Conservation (phyloP, 1,284 basidiomycete genomes). For the Cutaneotrichosporon daszewskae region DNA sequence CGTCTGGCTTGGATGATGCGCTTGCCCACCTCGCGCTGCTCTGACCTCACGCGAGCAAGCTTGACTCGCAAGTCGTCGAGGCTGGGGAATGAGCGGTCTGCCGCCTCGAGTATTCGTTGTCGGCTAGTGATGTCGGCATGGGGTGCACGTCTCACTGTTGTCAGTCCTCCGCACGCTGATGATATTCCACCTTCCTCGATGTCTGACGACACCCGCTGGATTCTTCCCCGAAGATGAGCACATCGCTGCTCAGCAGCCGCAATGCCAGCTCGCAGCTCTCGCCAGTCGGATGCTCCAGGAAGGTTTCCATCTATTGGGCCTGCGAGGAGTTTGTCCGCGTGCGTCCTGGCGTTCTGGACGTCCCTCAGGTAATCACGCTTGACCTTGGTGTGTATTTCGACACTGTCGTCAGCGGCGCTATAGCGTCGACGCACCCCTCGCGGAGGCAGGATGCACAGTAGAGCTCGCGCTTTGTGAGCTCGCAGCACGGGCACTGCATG, state of each 20-base stretch:
- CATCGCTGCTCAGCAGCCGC: constrained; percentile 21
- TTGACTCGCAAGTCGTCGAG: constrained; percentile 10
- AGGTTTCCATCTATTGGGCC: constrained; percentile 2
- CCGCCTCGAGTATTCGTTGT: constrained; percentile 5
- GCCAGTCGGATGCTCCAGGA: constrained; percentile 20
- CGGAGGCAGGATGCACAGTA: constrained; percentile 32
- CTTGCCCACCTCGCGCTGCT: constrained; percentile 23
- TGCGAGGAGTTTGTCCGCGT: constrained; percentile 13
- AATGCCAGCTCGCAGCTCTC: constrained; percentile 31
- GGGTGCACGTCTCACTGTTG: constrained; percentile 3
- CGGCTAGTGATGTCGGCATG: constrained; percentile 1
- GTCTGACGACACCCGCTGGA: too few species aligned
- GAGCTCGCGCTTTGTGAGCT: constrained; percentile 17
- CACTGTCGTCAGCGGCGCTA: constrained; percentile 8
- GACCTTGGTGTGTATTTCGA: constrained; percentile 14
- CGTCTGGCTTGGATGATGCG: constrained; percentile 32
- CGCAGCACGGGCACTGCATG: constrained; percentile 27
- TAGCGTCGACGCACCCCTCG: constrained; percentile 27
- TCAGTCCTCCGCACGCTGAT: neutral
- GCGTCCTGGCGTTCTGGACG: constrained; percentile 10
- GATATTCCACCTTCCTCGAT: neutral
- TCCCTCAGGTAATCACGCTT: too few species aligned
- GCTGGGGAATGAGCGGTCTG: neutral
- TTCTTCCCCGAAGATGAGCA: constrained; percentile 12
- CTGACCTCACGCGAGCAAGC: constrained; percentile 8